Base-by-base conservation (phyloP, 176 grass and related monocot genomes). In the Guadua angustifolia region DNA sequence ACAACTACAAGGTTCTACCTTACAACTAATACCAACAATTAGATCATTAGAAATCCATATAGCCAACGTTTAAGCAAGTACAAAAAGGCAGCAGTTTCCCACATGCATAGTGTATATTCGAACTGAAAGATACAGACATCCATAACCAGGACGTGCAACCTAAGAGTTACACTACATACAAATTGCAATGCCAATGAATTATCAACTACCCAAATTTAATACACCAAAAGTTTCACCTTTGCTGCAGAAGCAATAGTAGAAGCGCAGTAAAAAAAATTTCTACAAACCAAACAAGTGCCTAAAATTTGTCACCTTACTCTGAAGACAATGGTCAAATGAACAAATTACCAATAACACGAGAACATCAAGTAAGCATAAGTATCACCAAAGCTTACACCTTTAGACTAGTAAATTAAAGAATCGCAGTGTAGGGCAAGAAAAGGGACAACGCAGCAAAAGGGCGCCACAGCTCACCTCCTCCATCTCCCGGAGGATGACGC, bases 401-500 rank as follows among this genome's bases (percentile, higher is more conserved):
- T 88, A 53, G n/a, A n/a, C n/a, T n/a, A n/a, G 3, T 12, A 69
- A 89, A 66, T 24, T 63, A 25, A 58, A 2, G 7, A 26, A 57
- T 74, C 21, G 33, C 33, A 16, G 21, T 51, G 36, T 29, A 47
- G 25, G 47, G 7, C 25, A 70, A 81, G 57, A 84, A 62, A n/a
- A 77, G 70, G 32, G 7, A 39, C 21, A 24, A 9, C 39, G 17
- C 67, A 58, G 46, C 53, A 72, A 82, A 73, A 40, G 68, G 14
- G 46, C 56, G 73, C 52, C 11, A 85, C 55, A 77, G 65, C 73
- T 92, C 80, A 94, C 96, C 96, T 98, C 96, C 76, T 98, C 84
- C 96, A 98, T 94, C 88, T 98, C 96, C 13, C 96, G 96, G 69
- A 98, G 96, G 68, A 98, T 98, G 77, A 98, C 96, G 39, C 93